A percentile compares a stretch with the other conserved stretches of the same genome.
Conservation (phyloP, 1,284 basidiomycete genomes). For the Ceratobasidium sp. region DNA sequence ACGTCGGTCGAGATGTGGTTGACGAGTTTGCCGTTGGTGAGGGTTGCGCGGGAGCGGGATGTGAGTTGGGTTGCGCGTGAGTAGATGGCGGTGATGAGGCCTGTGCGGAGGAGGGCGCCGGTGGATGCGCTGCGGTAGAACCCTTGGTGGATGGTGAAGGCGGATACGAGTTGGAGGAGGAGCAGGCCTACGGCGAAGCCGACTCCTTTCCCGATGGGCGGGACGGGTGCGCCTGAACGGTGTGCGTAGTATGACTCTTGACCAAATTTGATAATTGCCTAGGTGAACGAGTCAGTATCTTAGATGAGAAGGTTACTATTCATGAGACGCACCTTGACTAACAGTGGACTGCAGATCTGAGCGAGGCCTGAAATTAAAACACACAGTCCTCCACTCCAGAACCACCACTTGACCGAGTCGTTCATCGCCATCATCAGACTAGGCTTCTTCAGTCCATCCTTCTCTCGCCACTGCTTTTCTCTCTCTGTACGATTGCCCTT, state of each 20-base stretch:
- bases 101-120: slow-evolving; percentile 85
- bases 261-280: slow-evolving; percentile 82
- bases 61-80: slow-evolving; percentile 80
- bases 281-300: background rate
- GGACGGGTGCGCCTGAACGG: slow-evolving; percentile 59
- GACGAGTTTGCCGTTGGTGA: slow-evolving; percentile 87
- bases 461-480: slow-evolving; percentile 72
- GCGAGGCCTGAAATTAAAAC: slow-evolving; percentile 80
- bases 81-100: slow-evolving; percentile 91
- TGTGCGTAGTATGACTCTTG: slow-evolving; percentile 70
- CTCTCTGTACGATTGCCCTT: slow-evolving; percentile 63
- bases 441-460: slow-evolving; percentile 70
- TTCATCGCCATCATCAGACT: slow-evolving; percentile 81
- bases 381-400: slow-evolving; percentile 82
- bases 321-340: slow-evolving; percentile 68
- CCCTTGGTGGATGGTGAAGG: slow-evolving; percentile 81
- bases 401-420: slow-evolving; percentile 83
- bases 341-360: slow-evolving; percentile 77
- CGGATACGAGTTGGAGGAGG: slow-evolving; percentile 72
- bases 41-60: slow-evolving; percentile 81
- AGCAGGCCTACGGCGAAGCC: slow-evolving; percentile 80
- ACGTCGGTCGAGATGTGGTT: slow-evolving; percentile 96
- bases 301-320: background rate
- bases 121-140: slow-evolving; percentile 77
- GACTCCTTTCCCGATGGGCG: slow-evolving; percentile 75